Evolutionary conservation across 2,329 filamentous ascomycete species (phyloP).

Genomic region (Graphium sp.): DNA sequence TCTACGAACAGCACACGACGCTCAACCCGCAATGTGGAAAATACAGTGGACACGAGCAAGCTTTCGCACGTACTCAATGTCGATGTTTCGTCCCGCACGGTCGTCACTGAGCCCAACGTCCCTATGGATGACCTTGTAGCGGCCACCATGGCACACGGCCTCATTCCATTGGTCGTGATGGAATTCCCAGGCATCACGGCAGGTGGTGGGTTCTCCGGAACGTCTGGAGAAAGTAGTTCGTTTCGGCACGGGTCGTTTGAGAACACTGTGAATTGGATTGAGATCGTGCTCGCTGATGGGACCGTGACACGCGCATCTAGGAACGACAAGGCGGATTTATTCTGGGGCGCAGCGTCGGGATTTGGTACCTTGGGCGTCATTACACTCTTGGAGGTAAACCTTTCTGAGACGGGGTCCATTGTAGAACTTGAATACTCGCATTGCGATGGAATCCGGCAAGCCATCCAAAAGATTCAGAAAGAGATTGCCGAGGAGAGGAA

Average conservation of each 20-base stretch:
- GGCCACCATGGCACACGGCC: slow-evolving; percentile 32
- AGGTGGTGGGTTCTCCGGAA: slow-evolving; percentile 51
- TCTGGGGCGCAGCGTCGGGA: slow-evolving; percentile 46
- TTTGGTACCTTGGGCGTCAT: slow-evolving; percentile 52
- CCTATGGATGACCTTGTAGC: slow-evolving; percentile 48
- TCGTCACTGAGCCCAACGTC: slow-evolving; percentile 54
- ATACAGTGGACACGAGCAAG: slow-evolving; percentile 49
- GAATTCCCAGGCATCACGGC: slow-evolving; percentile 59
- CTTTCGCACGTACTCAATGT: slow-evolving; percentile 47
- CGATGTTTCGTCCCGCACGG: slow-evolving; percentile 32
- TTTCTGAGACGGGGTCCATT: slow-evolving; percentile 34
- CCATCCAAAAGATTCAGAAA: slow-evolving; percentile 24
- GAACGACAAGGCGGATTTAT: slow-evolving; percentile 38
- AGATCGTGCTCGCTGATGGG: slow-evolving; percentile 48
- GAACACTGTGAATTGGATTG: slow-evolving; percentile 39
- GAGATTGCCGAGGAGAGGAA: slow-evolving; percentile 19
- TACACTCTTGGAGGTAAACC: slow-evolving; percentile 43
- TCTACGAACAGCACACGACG: slow-evolving; percentile 61
- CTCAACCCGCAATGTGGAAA: slow-evolving; percentile 26
- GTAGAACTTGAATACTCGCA: slow-evolving; percentile 42
- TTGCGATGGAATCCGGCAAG: slow-evolving; percentile 17
- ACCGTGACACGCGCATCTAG: slow-evolving; percentile 35
- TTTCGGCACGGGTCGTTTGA: slow-evolving; percentile 54
- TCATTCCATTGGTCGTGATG: slow-evolving; percentile 52
- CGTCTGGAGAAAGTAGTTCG: slow-evolving; percentile 50